Percentiles rank a stretch among this genome's conserved stretches.
These are phyloP conservation scores for Hippophae gyantsensis DNA, from an alignment of 306 rosid species.

Conservation along the genomic window DNA sequence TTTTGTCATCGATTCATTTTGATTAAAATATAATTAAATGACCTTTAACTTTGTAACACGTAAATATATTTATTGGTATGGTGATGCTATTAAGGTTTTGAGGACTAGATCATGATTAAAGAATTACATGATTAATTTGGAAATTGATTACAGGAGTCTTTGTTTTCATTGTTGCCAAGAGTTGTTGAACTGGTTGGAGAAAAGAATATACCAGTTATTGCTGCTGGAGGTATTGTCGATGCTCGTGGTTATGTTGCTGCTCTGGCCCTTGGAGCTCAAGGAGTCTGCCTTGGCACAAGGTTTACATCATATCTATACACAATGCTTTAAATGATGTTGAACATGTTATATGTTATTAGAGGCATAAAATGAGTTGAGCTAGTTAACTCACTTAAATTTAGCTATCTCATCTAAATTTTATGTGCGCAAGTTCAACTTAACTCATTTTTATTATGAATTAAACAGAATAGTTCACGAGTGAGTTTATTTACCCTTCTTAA, in stretches of 20 bases:
- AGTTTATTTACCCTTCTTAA: too few species aligned
- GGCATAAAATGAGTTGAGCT: background rate
- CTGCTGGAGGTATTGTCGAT: slow-evolving; percentile 78
- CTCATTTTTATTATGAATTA: too few species aligned
- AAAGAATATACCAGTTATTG: slow-evolving; percentile 56
- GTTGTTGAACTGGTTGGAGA: slow-evolving; percentile 73
- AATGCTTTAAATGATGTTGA: background rate
- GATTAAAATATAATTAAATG: too few species aligned
- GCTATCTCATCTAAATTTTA: too few species aligned
- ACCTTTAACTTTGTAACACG: too few species aligned
- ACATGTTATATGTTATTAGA: slow-evolving; percentile 4
- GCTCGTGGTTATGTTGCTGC: slow-evolving; percentile 83
- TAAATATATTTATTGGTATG: too few species aligned
- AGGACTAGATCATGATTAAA: background rate
- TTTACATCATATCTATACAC: slow-evolving; percentile 13
- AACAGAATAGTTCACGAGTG: too few species aligned
- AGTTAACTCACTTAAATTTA: too few species aligned
- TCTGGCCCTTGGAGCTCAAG: slow-evolving; percentile 82
- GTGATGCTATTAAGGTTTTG: too few species aligned
- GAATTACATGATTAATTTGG: background rate
- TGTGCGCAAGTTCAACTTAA: too few species aligned
- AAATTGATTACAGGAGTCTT: slow-evolving; percentile 42
- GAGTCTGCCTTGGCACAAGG: slow-evolving; percentile 75
- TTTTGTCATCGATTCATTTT: too few species aligned
- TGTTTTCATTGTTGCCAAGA: slow-evolving; percentile 61